Evolutionary conservation across 1,139 yeast genomes (phyloP), one percentile per base, ranked within the genome.

Genomic region (Williopsis jadinii): DNA sequence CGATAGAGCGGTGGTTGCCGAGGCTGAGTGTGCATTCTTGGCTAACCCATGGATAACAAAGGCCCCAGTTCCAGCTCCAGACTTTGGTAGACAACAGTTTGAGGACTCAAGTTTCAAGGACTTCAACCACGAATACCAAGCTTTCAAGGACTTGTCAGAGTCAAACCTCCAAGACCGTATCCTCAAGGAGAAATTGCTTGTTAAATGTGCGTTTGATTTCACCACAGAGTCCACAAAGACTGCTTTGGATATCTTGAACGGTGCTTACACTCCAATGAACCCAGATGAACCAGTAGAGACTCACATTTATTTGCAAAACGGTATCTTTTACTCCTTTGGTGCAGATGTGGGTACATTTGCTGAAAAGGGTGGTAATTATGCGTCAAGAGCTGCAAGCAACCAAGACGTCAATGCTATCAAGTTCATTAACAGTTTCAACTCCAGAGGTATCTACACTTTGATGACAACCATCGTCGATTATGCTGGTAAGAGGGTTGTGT

Each of bases 101-200:
- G 72, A 73, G n/a, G 73, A 76, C 19, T 57, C 67, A 40, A 56
- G n/a, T 28, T 72, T 68, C 44, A 77, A 81, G 53, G 96, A 88
- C 54, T 90, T 95, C 88, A 88, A 88, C 59, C 95, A 84, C 51
- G 97, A 92, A 53, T 78, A 81, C 54, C 97, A 92, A 66, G 71
- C 86, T 8, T 71, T 87, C 39, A 75, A 80, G 48, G 97, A 87
- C 52, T 69, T 87, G 48, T 79, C 86, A 27, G 69, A 68, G 36
- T 56, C 67, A 3, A 62, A 73, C 28, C 62, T 86, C 43, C 77
- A 77, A 44, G 90, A 84, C 48, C 75, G 92, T 47, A 70, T 88
- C 41, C 66, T 81, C 44, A 75, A 92, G 53, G 98, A 92, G 58
- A 79, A 83, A 53, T 65, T 87, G 44, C 65, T 86, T 48, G 78